Base-by-base conservation (phyloP, 2,329 filamentous ascomycete genomes). In the Sclerotinia sclerotiorum region DNA sequence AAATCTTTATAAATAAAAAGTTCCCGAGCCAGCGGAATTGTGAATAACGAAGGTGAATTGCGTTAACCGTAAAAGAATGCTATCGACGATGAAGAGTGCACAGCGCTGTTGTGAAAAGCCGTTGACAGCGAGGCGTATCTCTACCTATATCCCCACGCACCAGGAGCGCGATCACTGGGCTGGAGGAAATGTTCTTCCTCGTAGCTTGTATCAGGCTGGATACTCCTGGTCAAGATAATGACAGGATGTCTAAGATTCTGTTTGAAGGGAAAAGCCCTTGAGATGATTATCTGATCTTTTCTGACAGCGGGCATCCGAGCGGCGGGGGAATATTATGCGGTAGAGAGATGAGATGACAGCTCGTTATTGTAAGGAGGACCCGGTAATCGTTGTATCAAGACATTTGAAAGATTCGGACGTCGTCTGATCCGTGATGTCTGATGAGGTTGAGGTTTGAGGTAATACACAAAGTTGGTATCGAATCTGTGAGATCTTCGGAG, bases 301-400 rank as follows among this genome's bases (percentile, higher is more conserved):
- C 80, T 80, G 77, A 81, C 80, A 79, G 82, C 79, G 76, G 80
- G 84, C 84, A 87, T 85, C 79, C 82, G 83, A 81, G 80, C 83
- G 81, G 65, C 56, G 65, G 55, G 55, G 46, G 35, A 32, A 42
- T 51, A 62, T 67, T 58, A 48, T 24, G 63, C 39, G 51, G 51
- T 46, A 24, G 39, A 24, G 49, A 61, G 65, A 7, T 67, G 35
- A 44, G 65, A 67, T 62, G 65, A 61, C 13, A 52, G 55, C 42
- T 11, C n/a, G 46, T 60, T 39, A 19, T 21, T 27, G 32, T 27
- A n/a, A 52, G 44, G 24, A 67, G 17, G 54, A 35, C 55, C 55
- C 6, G 32, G 65, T 17, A 62, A 35, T n/a, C 29, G 54, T 66
- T 60, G 54, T n/a, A 49, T 66, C 54, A 66, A 57, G 64, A 58